These are phyloP conservation scores for Fusarium coicis DNA, from an alignment of 2,329 filamentous ascomycete species.

Conservation along the genomic window DNA sequence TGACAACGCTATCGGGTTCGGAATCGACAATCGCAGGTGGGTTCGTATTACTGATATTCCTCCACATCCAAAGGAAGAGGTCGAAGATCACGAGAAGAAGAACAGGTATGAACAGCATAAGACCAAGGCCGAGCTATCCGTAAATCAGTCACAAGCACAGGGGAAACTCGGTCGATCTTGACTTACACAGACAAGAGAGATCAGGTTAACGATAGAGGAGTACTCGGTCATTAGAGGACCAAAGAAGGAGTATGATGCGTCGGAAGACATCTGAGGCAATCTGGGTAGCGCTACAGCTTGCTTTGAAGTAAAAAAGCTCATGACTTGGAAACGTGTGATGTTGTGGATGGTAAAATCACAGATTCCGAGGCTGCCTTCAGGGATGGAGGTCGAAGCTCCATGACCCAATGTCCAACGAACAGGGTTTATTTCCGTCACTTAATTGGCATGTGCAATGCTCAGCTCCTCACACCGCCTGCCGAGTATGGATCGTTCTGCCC, in stretches of 20 bases:
- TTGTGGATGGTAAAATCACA: slow-evolving; percentile 40
- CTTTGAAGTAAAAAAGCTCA: slow-evolving; percentile 37
- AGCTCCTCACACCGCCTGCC: slow-evolving; percentile 44
- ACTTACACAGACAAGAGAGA: slow-evolving; percentile 54
- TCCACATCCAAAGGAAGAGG: slow-evolving; percentile 64
- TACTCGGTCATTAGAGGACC: slow-evolving; percentile 45
- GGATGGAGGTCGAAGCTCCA: slow-evolving; percentile 28
- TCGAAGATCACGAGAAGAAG: slow-evolving; percentile 62
- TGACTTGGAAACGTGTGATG: slow-evolving; percentile 36
- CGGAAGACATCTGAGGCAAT: slow-evolving; percentile 43
- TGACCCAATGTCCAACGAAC: slow-evolving; percentile 20
- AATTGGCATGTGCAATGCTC: slow-evolving; percentile 33
- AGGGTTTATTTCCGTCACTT: slow-evolving; percentile 21
- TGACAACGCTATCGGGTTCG: slow-evolving; percentile 28
- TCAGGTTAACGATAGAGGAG: slow-evolving; percentile 49
- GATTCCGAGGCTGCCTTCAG: slow-evolving; percentile 31
- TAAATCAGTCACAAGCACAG: slow-evolving; percentile 24
- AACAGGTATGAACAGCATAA: slow-evolving; percentile 60
- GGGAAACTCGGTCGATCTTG: slow-evolving; percentile 1
- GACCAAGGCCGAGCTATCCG: slow-evolving; percentile 56
- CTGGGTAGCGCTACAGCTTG: slow-evolving; percentile 22
- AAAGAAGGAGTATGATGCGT: slow-evolving; percentile 42
- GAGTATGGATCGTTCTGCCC: slow-evolving; percentile 22
- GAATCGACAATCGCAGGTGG: slow-evolving; percentile 24
- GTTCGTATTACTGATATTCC: slow-evolving; percentile 48